Percentiles rank a stretch among this genome's conserved stretches.
phyloP scores from a whole-genome alignment of 495 filamentous ascomycete species.

The Xylaria palmicola region DNA sequence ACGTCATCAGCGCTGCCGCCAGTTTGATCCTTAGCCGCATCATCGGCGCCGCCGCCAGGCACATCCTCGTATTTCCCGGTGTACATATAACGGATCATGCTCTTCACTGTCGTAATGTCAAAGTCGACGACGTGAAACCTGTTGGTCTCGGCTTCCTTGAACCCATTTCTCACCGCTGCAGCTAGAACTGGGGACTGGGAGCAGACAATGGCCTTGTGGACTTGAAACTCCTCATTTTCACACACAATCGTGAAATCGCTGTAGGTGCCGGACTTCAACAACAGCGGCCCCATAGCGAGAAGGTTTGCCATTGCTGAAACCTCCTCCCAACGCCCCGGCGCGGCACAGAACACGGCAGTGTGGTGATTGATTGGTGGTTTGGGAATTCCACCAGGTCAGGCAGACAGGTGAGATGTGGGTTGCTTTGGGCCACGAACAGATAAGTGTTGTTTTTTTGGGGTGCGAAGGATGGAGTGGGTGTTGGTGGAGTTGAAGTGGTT shows the following conservation, averaged over 20 bases:
- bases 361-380: not conserved
- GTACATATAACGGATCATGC: constrained; percentile 1
- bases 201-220: not conserved
- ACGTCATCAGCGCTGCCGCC: not conserved
- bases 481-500: too few relatives aligned
- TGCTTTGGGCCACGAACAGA: too few relatives aligned
- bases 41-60: not conserved
- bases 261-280: not conserved
- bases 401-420: not conserved
- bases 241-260: not conserved
- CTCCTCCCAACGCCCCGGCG: too few relatives aligned
- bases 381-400: too few relatives aligned
- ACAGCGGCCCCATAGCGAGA: not conserved
- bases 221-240: not conserved
- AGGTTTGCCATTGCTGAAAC: not conserved
- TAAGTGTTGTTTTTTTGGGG: not conserved
- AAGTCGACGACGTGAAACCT: not conserved
- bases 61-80: not conserved
- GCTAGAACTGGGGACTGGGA: not conserved
- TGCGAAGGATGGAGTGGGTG: not conserved
- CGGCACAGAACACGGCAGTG: too few relatives aligned
- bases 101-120: not conserved
- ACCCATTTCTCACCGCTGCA: not conserved
- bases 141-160: not conserved
- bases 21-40: not conserved